These are phyloP conservation scores for Panicum virgatum DNA, from an alignment of 202 grass and related monocot genomes.

Conservation along the genomic window DNA sequence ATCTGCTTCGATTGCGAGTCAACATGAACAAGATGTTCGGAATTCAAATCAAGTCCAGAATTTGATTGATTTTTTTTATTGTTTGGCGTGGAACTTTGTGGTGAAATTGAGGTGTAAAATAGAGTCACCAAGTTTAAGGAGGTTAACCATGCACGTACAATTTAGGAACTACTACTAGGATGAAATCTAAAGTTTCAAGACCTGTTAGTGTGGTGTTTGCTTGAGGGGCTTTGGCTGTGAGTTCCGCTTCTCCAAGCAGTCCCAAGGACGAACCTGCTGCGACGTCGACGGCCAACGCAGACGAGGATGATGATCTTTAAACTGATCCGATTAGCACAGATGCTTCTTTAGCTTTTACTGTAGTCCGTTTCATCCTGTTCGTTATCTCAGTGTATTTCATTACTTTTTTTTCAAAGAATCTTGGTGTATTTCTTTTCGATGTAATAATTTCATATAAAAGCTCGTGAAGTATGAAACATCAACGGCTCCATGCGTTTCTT, in stretches of 20 bases:
- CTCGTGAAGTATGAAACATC: background rate
- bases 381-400: background rate
- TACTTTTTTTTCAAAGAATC: no score
- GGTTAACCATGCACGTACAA: background rate
- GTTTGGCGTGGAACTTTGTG: background rate
- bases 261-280: no score
- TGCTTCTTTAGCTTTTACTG: no score
- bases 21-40: background rate
- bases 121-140: background rate
- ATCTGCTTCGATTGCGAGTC: background rate
- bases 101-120: background rate
- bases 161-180: background rate
- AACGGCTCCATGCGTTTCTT: background rate
- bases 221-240: no score
- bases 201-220: no score
- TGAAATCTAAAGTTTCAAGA: background rate
- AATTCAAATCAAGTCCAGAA: background rate
- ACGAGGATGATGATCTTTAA: background rate
- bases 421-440: no score
- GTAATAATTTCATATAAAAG: background rate
- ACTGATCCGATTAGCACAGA: background rate
- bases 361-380: background rate
- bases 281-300: no score
- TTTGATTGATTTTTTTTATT: background rate
- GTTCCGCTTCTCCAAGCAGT: no score